These are phyloP conservation scores for Tricladium varicosporioides DNA, from an alignment of 2,329 filamentous ascomycete species.

Conservation along the genomic window DNA sequence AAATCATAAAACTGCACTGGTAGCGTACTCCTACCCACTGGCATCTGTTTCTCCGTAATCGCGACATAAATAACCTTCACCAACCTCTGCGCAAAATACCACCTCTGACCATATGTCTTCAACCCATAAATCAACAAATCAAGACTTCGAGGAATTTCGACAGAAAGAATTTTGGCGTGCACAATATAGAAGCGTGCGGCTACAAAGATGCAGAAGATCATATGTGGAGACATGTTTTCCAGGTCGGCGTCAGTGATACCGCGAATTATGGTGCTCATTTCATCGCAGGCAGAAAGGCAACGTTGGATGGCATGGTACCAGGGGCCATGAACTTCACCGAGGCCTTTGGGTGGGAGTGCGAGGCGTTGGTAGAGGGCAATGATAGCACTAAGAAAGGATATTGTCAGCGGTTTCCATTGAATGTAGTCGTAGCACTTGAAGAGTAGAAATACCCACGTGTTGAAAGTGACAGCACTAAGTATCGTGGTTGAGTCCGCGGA, in stretches of 20 bases:
- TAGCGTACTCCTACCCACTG: conserved; percentile 8
- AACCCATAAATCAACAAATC: conserved; percentile 17
- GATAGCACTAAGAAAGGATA: conserved; percentile 8
- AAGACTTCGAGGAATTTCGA: conserved; percentile 16
- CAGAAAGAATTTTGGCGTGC: conserved; percentile 17
- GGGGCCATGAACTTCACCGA: conserved; percentile 18
- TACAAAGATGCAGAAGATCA: conserved; percentile 21
- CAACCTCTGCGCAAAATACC: conserved; percentile 18
- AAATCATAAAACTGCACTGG: conserved; percentile 19
- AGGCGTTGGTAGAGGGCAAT: conserved; percentile 16
- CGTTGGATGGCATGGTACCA: conserved; percentile 21
- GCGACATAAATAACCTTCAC: conserved; percentile 15
- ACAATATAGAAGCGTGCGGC: conserved; percentile 17
- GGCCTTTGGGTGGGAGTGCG: conserved; percentile 14
- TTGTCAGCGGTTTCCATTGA: neutral
- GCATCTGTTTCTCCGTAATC: conserved; percentile 14
- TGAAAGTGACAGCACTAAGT: conserved; percentile 15
- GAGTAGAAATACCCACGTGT: conserved; percentile 10
- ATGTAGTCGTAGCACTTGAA: neutral
- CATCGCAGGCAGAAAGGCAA: conserved; percentile 17
- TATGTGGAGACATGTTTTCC: conserved; percentile 15
- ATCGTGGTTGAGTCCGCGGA: conserved; percentile 15
- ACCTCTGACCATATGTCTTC: conserved; percentile 21
- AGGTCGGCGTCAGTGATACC: conserved; percentile 15
- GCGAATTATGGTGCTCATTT: conserved; percentile 15